Percentiles rank a stretch among this genome's conserved stretches.
These are phyloP conservation scores for Pseudodiploospora longispora DNA, from an alignment of 2,329 filamentous ascomycete genomes.

Conservation along the genomic window DNA sequence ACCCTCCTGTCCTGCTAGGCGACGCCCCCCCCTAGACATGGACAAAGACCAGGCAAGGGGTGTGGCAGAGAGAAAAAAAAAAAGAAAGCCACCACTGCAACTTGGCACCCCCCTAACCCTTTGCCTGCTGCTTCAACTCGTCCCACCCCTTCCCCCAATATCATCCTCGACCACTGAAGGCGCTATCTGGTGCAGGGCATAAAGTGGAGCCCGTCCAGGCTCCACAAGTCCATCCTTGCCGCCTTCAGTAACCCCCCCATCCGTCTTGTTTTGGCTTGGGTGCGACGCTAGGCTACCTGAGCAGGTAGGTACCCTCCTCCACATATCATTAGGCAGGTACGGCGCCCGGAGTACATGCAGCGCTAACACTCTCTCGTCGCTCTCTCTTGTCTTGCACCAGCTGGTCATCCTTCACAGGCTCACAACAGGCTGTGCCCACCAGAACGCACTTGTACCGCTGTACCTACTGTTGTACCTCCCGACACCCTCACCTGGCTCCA, in stretches of 20 bases:
- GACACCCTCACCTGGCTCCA: slow-evolving; percentile 4
- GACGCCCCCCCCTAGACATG: background rate
- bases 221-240: background rate
- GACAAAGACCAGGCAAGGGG: slow-evolving; percentile 1
- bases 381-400: slow-evolving; percentile 10
- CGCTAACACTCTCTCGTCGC: background rate
- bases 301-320: slow-evolving; percentile 18
- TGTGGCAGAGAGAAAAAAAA: slow-evolving; percentile 1
- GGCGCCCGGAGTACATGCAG: slow-evolving; percentile 10
- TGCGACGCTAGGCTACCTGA: slow-evolving; percentile 14
- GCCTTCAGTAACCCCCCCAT: background rate
- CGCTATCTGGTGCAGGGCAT: slow-evolving; percentile 23
- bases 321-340: slow-evolving; percentile 22
- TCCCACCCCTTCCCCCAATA: background rate
- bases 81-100: slow-evolving; percentile 3
- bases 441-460: slow-evolving; percentile 4
- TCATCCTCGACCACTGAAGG: background rate
- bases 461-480: slow-evolving; percentile 10
- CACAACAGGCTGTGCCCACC: slow-evolving; percentile 15
- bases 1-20: too few relatives aligned
- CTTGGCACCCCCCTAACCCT: background rate
- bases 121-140: background rate
- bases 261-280: background rate
- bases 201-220: slow-evolving; percentile 11
- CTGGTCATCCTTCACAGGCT: slow-evolving; percentile 18